phyloP scores from a whole-genome alignment of 352 stramenopile species.

The Phytophthora macrochlamydospora region DNA sequence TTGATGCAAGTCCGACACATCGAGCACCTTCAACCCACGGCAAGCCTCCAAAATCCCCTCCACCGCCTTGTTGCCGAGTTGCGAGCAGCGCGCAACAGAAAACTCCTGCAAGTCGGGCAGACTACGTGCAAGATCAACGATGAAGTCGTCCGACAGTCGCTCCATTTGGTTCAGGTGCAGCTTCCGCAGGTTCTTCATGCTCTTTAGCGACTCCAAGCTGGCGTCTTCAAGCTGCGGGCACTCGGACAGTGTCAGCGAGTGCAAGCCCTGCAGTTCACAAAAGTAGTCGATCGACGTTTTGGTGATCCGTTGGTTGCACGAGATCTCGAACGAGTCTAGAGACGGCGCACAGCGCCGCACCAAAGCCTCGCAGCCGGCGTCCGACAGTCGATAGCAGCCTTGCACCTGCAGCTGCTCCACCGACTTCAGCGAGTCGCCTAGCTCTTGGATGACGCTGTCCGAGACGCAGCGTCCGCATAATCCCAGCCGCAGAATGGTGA shows the following conservation, averaged over 20 bases:
- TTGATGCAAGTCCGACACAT: slow-evolving; percentile 74
- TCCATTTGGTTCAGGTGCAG: slow-evolving; percentile 83
- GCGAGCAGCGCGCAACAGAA: slow-evolving; percentile 71
- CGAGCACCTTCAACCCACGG: slow-evolving; percentile 53
- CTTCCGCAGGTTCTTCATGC: slow-evolving; percentile 68
- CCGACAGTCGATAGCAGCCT: slow-evolving; percentile 80
- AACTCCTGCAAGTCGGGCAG: slow-evolving; percentile 66
- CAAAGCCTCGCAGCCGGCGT: slow-evolving; percentile 63
- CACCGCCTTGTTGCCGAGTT: slow-evolving; percentile 61
- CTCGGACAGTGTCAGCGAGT: slow-evolving; percentile 74
- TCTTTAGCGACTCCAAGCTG: slow-evolving; percentile 59
- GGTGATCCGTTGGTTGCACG: slow-evolving; percentile 85
- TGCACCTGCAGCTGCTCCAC: slow-evolving; percentile 76
- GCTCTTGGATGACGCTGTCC: slow-evolving; percentile 71
- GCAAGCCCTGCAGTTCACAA: slow-evolving; percentile 64
- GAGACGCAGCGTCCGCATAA: slow-evolving; percentile 79
- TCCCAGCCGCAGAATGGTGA: slow-evolving; percentile 68
- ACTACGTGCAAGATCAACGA: slow-evolving; percentile 48
- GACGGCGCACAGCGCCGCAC: slow-evolving; percentile 74
- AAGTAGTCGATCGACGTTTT: slow-evolving; percentile 78
- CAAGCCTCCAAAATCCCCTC: slow-evolving; percentile 59
- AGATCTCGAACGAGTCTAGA: slow-evolving; percentile 76
- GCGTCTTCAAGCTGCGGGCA: slow-evolving; percentile 76
- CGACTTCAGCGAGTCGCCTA: slow-evolving; percentile 64
- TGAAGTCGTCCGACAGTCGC: slow-evolving; percentile 64